Evolutionary conservation across 805 yeast species (phyloP).

Genomic region (Zygoascus tannicola): DNA sequence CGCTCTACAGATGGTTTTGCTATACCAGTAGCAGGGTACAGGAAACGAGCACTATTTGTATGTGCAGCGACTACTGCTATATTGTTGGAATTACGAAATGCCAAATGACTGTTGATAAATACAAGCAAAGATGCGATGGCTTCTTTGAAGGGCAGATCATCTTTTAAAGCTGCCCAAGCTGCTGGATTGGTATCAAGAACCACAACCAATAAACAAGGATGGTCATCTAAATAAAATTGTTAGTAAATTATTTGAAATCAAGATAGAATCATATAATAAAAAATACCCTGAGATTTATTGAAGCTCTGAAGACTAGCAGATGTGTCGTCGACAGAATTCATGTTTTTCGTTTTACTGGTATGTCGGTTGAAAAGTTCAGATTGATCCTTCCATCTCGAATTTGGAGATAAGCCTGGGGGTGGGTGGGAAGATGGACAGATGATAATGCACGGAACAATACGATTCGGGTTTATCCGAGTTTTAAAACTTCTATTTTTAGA

Average conservation of each 20-base stretch:
- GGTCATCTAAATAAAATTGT: slow-evolving; percentile 42
- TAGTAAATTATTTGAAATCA: too few relatives aligned
- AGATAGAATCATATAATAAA: too few relatives aligned
- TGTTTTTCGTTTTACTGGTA: neutral
- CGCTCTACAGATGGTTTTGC: slow-evolving; percentile 6
- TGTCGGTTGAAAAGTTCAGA: neutral
- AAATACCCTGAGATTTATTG: neutral
- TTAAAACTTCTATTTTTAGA: too few relatives aligned
- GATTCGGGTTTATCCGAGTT: too few relatives aligned
- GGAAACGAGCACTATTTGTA: slow-evolving; percentile 53
- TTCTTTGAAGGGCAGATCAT: slow-evolving; percentile 41
- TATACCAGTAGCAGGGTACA: slow-evolving; percentile 46
- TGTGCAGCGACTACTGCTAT: slow-evolving; percentile 77
- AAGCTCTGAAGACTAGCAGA: neutral
- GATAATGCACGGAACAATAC: too few relatives aligned
- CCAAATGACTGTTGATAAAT: slow-evolving; percentile 76
- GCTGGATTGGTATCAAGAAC: slow-evolving; percentile 69
- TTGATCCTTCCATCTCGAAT: too few relatives aligned
- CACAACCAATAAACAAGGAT: slow-evolving; percentile 72
- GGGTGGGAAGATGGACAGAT: too few relatives aligned
- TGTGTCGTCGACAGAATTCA: slow-evolving; percentile 4
- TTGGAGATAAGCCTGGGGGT: too few relatives aligned
- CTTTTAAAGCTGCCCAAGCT: slow-evolving; percentile 44
- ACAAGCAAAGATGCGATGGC: slow-evolving; percentile 61
- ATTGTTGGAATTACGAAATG: slow-evolving; percentile 73